Conservation (phyloP, 192 early-diverging fungal species). For the Coemansia sp. region DNA sequence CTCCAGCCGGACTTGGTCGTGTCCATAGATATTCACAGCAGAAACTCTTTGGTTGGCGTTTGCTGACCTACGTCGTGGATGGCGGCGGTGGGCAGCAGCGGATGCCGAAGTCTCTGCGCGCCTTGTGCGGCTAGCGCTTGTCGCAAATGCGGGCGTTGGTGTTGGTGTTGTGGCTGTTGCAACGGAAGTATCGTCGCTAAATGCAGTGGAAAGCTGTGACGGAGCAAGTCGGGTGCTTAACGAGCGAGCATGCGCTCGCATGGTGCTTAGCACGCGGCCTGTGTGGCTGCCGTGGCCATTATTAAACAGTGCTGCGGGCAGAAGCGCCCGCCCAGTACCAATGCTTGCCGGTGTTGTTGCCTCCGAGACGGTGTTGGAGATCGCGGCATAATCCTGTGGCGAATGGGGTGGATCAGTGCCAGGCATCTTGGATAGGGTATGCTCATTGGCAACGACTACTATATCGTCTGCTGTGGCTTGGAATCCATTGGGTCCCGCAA, state of each 20-base stretch:
- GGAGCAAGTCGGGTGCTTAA: conserved; percentile 32
- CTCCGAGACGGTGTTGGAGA: conserved; percentile 5
- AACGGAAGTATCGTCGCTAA: conserved; percentile 21
- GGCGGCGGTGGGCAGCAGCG: background rate
- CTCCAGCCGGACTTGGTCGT: conserved; percentile 35
- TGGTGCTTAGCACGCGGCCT: conserved; percentile 17
- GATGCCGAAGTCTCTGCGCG: conserved; percentile 17
- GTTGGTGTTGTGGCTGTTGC: conserved; percentile 3
- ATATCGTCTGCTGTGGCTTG: background rate
- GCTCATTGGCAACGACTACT: background rate
- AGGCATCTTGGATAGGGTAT: background rate
- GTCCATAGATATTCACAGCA: conserved; percentile 34
- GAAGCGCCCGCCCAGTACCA: conserved; percentile 16
- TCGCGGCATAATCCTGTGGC: background rate
- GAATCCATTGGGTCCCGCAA: background rate
- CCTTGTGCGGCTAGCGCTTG: conserved; percentile 7
- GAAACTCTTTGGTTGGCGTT: background rate
- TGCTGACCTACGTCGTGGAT: conserved; percentile 14
- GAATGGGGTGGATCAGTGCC: background rate
- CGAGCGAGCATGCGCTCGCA: conserved; percentile 45
- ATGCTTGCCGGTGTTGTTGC: conserved; percentile 33
- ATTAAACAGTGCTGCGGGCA: background rate
- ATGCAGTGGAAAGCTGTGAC: conserved; percentile 30
- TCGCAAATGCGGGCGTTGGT: conserved; percentile 1
- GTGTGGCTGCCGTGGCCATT: background rate